These are phyloP conservation scores for Ananas comosus DNA, from an alignment of 176 grass and related monocot species.

Conservation along the genomic window DNA sequence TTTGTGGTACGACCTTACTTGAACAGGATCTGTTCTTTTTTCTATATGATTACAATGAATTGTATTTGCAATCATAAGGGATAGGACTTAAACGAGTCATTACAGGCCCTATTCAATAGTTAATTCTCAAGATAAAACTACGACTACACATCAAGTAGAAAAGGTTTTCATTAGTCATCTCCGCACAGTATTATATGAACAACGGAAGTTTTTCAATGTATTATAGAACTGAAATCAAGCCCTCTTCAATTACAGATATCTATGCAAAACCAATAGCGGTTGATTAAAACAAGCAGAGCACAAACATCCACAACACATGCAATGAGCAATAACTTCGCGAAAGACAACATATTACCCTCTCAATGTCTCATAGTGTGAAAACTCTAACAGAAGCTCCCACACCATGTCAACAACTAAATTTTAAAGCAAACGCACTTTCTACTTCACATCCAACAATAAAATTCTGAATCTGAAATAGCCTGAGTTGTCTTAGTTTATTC, in stretches of 20 bases:
- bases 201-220: too few relatives aligned
- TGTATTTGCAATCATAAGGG: too few relatives aligned
- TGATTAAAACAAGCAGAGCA: background rate
- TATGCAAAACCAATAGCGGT: background rate
- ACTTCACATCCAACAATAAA: conserved; percentile 61
- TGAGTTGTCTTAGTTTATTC: conserved; percentile 30
- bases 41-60: too few relatives aligned
- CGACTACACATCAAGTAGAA: too few relatives aligned
- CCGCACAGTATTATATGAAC: too few relatives aligned
- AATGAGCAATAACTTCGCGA: background rate
- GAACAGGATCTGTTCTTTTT: too few relatives aligned
- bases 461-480: conserved; percentile 58
- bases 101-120: too few relatives aligned
- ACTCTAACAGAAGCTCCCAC: background rate
- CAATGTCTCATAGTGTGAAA: background rate
- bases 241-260: background rate
- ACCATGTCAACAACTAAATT: background rate
- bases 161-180: too few relatives aligned
- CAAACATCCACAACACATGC: background rate
- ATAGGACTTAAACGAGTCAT: too few relatives aligned
- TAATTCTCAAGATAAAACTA: too few relatives aligned
- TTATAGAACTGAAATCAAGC: too few relatives aligned
- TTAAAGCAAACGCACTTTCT: conserved; percentile 25
- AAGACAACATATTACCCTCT: background rate
- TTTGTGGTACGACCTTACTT: too few relatives aligned